Conservation (phyloP, 345 rosid species). For the Salix arbutifolia region DNA sequence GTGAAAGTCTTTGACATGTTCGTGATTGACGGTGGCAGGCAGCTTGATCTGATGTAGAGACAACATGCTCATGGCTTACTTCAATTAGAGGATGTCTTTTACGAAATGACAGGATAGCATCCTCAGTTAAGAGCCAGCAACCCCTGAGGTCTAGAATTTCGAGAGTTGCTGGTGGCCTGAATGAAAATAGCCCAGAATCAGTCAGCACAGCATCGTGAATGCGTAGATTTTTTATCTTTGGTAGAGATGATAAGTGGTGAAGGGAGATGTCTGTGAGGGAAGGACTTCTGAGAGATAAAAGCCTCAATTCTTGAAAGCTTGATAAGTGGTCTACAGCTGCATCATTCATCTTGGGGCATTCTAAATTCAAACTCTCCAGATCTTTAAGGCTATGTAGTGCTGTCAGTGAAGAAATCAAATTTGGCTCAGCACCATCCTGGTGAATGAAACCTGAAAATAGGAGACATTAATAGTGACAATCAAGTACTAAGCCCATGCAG, state of each 20-base stretch:
- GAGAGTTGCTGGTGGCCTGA: constrained; percentile 50
- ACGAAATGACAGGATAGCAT: constrained; percentile 41
- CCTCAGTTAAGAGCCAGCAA: constrained; percentile 80
- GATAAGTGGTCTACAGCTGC: constrained; percentile 47
- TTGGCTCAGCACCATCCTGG: constrained; percentile 30
- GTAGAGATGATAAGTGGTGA: constrained; percentile 50
- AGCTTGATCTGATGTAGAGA: constrained; percentile 24
- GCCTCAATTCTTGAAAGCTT: constrained; percentile 42
- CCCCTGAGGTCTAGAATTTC: constrained; percentile 68
- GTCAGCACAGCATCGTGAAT: constrained; percentile 73
- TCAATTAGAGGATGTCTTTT: constrained; percentile 49
- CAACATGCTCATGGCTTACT: constrained; percentile 49
- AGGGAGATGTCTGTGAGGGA: constrained; percentile 68
- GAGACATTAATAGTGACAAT: background rate
- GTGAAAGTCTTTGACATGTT: constrained; percentile 16
- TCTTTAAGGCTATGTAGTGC: constrained; percentile 44
- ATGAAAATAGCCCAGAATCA: constrained; percentile 48
- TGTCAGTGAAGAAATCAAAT: constrained; percentile 36
- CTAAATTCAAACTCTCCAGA: constrained; percentile 64
- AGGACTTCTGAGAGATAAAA: constrained; percentile 51
- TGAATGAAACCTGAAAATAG: constrained; percentile 51
- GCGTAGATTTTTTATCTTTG: constrained; percentile 47
- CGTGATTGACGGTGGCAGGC: constrained; percentile 10
- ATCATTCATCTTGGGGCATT: constrained; percentile 61
- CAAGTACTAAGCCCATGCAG: background rate